Evolutionary conservation across 768 basidiomycete genomes (phyloP), one percentile per base, ranked within the genome.

Genomic region (Rhodosporidiobolus sp.): DNA sequence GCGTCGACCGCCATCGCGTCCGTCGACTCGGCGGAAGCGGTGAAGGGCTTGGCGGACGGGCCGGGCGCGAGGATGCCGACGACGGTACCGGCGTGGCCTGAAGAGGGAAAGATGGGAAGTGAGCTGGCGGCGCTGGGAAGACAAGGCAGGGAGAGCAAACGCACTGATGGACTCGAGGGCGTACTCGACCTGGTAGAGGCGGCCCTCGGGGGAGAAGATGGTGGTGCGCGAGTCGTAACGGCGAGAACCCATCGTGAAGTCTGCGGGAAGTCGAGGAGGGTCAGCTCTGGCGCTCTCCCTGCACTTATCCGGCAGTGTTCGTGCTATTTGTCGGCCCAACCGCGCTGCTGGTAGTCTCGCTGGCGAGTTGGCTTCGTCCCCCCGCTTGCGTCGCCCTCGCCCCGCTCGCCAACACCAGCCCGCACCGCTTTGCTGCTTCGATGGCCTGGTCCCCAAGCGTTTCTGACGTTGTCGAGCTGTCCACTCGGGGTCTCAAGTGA

Each of bases 151-250:
- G 50, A n/a, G 62, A 35, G 49, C 4, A 24, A 10, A 11, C 11
- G 34, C 90, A 38, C 94, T 96, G 85, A 98, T 97, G 69, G 94
- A 93, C 81, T 98, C 96, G 92, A 98, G 96, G 55, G 95, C 95
- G 86, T 99, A 99, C 84, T 99, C 95, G 84, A 98, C 95, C 95
- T 99, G 95, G 82, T 95, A 98, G 67, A 99, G 84, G 73, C 95
- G 92, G 89, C 95, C 95, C 83, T 99, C 95, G 46, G 95, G 95
- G 64, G 94, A 97, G 87, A 98, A 98, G 84, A 96, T 98, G 72
- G 95, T 98, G 77, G 94, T 99, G 78, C 93, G 89, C 24, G 75
- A 67, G 72, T 75, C 77, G 62, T 43, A 30, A 26, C 43, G 48
- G 43, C 17, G 63, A 34, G 57, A 60, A 32, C 49, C 48, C 58